Base-by-base conservation (phyloP, 2,329 filamentous ascomycete species). In the Parascedosporium putredinis region DNA sequence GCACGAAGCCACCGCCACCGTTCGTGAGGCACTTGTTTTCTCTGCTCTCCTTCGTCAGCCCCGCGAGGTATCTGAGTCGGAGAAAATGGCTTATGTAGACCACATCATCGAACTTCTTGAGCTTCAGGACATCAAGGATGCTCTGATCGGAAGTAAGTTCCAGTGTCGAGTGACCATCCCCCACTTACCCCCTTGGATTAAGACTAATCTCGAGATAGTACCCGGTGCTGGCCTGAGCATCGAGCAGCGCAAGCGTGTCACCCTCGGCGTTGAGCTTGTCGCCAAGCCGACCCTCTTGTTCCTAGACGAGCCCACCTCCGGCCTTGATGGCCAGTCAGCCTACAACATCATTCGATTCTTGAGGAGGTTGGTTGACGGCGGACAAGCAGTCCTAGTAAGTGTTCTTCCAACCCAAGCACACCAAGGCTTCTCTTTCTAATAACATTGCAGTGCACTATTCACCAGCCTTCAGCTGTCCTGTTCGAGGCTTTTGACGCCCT, bases 231-330 rank as follows among this genome's bases (percentile, higher is more conserved):
- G 70, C 2, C 65, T 75, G 18, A 72, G 67, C 5, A 70, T 74
- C 7, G 74, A 75, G 14, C 71, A 77, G 55, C 60, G 72, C 3
- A 86, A 86, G 66, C 73, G 83, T 25, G 67, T 86, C 1, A 86
- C 83, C 0, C 83, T 86, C 33, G 83, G 79, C 45, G 82, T 86
- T 1, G 83, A 87, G 55, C 64, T 87, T 4, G 82, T 81, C n/a
- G 81, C 82, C 1, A 84, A 83, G 57, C 82, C 82, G 0, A 71
- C 82, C 0, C 66, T 85, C 1, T 69, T 86, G 4, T 86, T 86
- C 68, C 64, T 85, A 6, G 82, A 86, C 55, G 82, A 86, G 57
- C 82, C 82, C 0, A 86, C 82, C 0, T 67, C 65, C 6, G 66
- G 66, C 0, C 55, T 70, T 5, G 72, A 75, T 45, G 58, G 59